Evolutionary conservation across 192 early-diverging fungal species (phyloP).

Genomic region (Phycomyces blakesleeanus): DNA sequence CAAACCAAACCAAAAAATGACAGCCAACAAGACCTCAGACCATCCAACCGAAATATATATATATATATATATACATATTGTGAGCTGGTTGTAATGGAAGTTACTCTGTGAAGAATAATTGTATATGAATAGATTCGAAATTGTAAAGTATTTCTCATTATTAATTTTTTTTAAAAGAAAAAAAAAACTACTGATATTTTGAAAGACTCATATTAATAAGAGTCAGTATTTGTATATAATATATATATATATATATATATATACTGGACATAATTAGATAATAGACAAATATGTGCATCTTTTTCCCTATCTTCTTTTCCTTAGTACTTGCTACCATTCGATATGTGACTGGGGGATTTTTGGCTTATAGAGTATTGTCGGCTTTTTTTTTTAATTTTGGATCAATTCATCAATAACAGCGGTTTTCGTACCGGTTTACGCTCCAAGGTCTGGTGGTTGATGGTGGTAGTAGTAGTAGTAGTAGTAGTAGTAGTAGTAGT

Average conservation of each 20-base stretch:
- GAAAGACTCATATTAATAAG: not conserved
- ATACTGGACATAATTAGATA: not conserved
- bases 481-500: no score
- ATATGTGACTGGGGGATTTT: not conserved
- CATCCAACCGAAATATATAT: no score
- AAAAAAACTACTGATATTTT: no score
- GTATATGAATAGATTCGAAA: constrained; percentile 1
- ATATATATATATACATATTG: no score
- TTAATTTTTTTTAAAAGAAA: no score
- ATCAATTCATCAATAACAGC: not conserved
- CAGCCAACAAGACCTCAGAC: no score
- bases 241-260: no score
- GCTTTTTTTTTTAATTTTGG: not conserved
- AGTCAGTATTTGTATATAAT: not conserved
- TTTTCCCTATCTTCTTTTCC: no score
- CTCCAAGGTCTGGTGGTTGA: not conserved
- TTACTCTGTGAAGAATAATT: constrained; percentile 1
- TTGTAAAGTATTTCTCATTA: not conserved
- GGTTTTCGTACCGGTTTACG: not conserved
- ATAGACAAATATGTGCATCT: constrained; percentile 2
- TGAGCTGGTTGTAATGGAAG: no score
- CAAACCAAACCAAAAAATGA: not conserved
- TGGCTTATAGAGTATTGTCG: not conserved
- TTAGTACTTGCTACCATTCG: no score
- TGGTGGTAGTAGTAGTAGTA: no score